Conservation (phyloP, 371 early-diverging fungal genomes). For the Chytridium lagenaria region DNA sequence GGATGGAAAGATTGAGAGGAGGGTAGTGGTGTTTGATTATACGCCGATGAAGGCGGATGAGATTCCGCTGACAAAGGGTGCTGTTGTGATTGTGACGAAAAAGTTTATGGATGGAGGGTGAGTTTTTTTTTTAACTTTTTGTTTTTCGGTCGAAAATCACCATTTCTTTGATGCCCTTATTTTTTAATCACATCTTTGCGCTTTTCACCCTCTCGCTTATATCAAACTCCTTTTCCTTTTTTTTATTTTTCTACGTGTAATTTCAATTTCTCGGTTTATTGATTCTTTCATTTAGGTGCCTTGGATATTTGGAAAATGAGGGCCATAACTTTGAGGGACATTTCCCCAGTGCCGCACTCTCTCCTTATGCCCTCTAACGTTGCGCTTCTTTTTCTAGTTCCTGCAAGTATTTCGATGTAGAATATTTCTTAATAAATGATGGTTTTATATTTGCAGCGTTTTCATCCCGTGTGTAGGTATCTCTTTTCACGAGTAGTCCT, state of each 20-base stretch:
- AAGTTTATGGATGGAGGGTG: constrained; percentile 13
- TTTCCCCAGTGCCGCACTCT: constrained; percentile 5
- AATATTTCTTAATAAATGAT: too few relatives aligned
- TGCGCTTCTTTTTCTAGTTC: too few relatives aligned
- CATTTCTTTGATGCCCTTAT: not conserved
- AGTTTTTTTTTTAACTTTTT: not conserved
- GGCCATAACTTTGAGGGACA: constrained; percentile 1
- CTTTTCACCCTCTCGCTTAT: too few relatives aligned
- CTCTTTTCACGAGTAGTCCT: too few relatives aligned
- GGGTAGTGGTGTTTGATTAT: constrained; percentile 4
- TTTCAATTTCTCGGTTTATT: not conserved
- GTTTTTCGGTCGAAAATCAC: not conserved
- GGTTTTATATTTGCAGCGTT: too few relatives aligned
- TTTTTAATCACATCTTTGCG: too few relatives aligned
- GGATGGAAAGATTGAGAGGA: not conserved
- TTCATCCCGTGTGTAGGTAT: too few relatives aligned
- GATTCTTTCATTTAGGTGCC: not conserved
- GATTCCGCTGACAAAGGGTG: constrained; percentile 11
- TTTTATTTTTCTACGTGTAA: too few relatives aligned
- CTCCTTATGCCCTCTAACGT: too few relatives aligned
- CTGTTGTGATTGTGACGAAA: constrained; percentile 4
- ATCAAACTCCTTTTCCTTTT: too few relatives aligned
- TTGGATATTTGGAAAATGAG: constrained; percentile 5
- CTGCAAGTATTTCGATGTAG: too few relatives aligned
- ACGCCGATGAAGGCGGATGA: not conserved